Evolutionary conservation across 176 grass and related monocot genomes (phyloP), one percentile per base, ranked within the genome.

Genomic region (Poa pratensis): DNA sequence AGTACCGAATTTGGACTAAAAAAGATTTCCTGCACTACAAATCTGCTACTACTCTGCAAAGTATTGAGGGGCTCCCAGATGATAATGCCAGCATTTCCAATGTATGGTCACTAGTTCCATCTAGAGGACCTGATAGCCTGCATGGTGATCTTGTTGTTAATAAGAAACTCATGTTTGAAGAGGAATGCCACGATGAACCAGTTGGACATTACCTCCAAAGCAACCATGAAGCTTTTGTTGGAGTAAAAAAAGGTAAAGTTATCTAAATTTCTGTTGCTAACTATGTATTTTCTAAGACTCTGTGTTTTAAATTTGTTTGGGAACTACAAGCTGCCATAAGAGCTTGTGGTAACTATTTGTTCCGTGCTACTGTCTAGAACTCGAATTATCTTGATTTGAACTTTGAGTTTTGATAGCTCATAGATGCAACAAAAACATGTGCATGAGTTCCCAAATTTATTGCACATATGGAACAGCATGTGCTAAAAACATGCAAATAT

Each of bases 1-100:
- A 88, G 53, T 94, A 94, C 81, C 89, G 96, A 69, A 73, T 95
- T 90, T 98, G 96, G 96, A 98, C 96, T 79, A 86, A 60, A 63
- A 85, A 88, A 87, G 92, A 92, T 76, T 94, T 90, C 63, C 74
- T 62, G 28, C 78, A 77, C 10, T 89, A 88, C 80, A 87, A 90
- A 85, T 55, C 91, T 85, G 85, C 82, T 62, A 63, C 43, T 82
- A 73, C 65, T 72, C 82, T 85, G 65, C 77, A 87, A 86, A 87
- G 83, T 70, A 28, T 87, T n/a, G 91, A 90, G 87, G 78, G 27
- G 0, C 69, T 89, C 73, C 45, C 80, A 51, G 83, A 75, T 79
- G 82, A 87, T 67, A 75, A 73, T 79, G 90, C 83, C 23, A 24
- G 58, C 80, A 40, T 46, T 60, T 71, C 73, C 19, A 86, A 85